These are phyloP conservation scores for Ampelomyces quisqualis DNA, from an alignment of 2,329 filamentous ascomycete species.

Conservation along the genomic window DNA sequence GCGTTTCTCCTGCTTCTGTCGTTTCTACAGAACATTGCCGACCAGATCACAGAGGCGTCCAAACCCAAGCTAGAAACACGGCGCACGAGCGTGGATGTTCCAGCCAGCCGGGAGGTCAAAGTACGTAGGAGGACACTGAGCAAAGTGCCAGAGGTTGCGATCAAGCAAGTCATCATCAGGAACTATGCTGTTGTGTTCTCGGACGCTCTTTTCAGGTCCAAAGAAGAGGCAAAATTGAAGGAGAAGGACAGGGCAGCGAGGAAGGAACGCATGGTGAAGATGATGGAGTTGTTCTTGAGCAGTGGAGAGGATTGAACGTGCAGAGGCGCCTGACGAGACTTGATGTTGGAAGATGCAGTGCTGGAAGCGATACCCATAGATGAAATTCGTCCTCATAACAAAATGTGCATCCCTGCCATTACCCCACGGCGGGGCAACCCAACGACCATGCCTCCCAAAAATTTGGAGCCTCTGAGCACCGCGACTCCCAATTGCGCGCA, in stretches of 20 bases:
- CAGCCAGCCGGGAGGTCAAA: slow-evolving; percentile 39
- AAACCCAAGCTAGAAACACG: slow-evolving; percentile 24
- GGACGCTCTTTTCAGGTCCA: slow-evolving; percentile 60
- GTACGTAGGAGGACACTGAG: slow-evolving; percentile 43
- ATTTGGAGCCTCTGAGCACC: slow-evolving; percentile 1
- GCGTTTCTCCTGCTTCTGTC: slow-evolving; percentile 84
- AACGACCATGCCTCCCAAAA: no score
- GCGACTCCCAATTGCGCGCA: slow-evolving; percentile 1
- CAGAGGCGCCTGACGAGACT: not conserved
- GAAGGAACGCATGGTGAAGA: slow-evolving; percentile 64
- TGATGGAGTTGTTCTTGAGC: slow-evolving; percentile 69
- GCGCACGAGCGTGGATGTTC: slow-evolving; percentile 30
- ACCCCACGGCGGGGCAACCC: slow-evolving; percentile 26
- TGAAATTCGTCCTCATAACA: no score
- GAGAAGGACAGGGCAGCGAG: slow-evolving; percentile 61
- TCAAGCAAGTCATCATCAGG: slow-evolving; percentile 60
- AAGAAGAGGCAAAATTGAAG: slow-evolving; percentile 39
- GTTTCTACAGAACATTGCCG: slow-evolving; percentile 64
- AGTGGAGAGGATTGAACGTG: slow-evolving; percentile 3
- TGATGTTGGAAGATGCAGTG: not conserved
- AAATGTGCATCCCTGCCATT: slow-evolving; percentile 18
- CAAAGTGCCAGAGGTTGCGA: slow-evolving; percentile 53
- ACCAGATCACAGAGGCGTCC: slow-evolving; percentile 50
- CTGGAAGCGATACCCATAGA: slow-evolving; percentile 4
- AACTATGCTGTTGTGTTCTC: slow-evolving; percentile 67